These are phyloP conservation scores for Incumbomyces delicatus DNA, from an alignment of 2,329 filamentous ascomycete species.

Conservation along the genomic window DNA sequence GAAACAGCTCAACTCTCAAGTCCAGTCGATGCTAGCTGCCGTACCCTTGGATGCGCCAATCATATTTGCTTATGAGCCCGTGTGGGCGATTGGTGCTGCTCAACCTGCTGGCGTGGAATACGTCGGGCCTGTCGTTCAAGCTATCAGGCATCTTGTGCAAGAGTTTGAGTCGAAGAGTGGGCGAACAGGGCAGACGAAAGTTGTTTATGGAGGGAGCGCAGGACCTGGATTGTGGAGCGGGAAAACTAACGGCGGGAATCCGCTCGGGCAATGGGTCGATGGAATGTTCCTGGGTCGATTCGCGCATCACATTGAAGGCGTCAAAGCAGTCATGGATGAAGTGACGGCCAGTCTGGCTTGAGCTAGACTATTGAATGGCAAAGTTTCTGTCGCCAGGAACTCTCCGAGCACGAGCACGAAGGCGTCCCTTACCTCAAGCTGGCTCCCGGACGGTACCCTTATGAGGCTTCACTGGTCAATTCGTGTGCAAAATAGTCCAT, in stretches of 20 bases:
- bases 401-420: no score
- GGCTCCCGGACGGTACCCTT: no score
- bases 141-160: constrained; percentile 47
- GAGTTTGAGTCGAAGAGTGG: constrained; percentile 25
- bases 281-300: constrained; percentile 75
- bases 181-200: constrained; percentile 51
- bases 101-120: constrained; percentile 63
- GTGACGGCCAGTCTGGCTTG: constrained; percentile 41
- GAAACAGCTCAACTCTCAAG: constrained; percentile 55
- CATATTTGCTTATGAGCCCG: constrained; percentile 75
- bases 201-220: constrained; percentile 75
- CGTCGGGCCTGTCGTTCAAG: constrained; percentile 59
- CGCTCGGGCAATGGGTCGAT: constrained; percentile 60
- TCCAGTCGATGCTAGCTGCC: constrained; percentile 52
- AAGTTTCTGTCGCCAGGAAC: no score
- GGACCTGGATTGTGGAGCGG: constrained; percentile 63
- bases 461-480: no score
- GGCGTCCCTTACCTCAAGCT: no score
- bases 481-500: no score
- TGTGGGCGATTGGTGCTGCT: constrained; percentile 75
- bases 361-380: neutral
- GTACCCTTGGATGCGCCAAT: constrained; percentile 57
- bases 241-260: constrained; percentile 22
- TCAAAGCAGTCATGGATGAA: constrained; percentile 63
- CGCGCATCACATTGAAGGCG: constrained; percentile 63